Percentiles rank a stretch among this genome's conserved stretches.
These are phyloP conservation scores for Leishmania arabica DNA, from an alignment of 208 protist genomes.

Conservation along the genomic window DNA sequence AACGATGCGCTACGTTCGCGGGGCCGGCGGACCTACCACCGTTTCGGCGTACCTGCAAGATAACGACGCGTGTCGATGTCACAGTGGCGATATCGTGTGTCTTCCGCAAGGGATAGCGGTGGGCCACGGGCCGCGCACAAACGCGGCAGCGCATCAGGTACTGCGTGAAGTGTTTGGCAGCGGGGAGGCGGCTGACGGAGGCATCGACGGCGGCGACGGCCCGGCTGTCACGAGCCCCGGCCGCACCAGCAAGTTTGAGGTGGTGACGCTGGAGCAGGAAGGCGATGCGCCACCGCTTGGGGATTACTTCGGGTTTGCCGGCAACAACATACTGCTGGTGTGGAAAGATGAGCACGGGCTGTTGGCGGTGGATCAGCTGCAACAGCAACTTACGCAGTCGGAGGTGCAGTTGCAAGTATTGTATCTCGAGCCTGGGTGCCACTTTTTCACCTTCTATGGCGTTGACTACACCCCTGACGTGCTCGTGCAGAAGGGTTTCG, in stretches of 20 bases:
- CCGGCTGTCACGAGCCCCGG: neutral
- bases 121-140: slow-evolving; percentile 88
- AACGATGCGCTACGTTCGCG: slow-evolving; percentile 88
- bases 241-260: slow-evolving; percentile 46
- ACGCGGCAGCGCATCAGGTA: slow-evolving; percentile 74
- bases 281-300: slow-evolving; percentile 89
- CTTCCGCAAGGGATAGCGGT: slow-evolving; percentile 85
- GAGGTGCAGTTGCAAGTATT: slow-evolving; percentile 42
- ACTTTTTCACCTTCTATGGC: slow-evolving; percentile 92
- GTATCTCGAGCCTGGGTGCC: slow-evolving; percentile 91
- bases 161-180: slow-evolving; percentile 71
- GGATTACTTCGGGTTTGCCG: slow-evolving; percentile 93
- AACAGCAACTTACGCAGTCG: slow-evolving; percentile 48
- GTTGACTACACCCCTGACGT: slow-evolving; percentile 84
- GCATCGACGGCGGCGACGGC: slow-evolving; percentile 6
- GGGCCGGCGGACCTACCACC: slow-evolving; percentile 76
- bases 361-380: slow-evolving; percentile 90
- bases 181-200: neutral
- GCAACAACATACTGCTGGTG: slow-evolving; percentile 84
- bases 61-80: slow-evolving; percentile 80
- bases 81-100: slow-evolving; percentile 89
- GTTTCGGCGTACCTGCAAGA: slow-evolving; percentile 78
- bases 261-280: slow-evolving; percentile 90
- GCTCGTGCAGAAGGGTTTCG: slow-evolving; percentile 90
- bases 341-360: slow-evolving; percentile 94